phyloP scores from a whole-genome alignment of 179 eudicot species.

The Spergularia azorica region DNA sequence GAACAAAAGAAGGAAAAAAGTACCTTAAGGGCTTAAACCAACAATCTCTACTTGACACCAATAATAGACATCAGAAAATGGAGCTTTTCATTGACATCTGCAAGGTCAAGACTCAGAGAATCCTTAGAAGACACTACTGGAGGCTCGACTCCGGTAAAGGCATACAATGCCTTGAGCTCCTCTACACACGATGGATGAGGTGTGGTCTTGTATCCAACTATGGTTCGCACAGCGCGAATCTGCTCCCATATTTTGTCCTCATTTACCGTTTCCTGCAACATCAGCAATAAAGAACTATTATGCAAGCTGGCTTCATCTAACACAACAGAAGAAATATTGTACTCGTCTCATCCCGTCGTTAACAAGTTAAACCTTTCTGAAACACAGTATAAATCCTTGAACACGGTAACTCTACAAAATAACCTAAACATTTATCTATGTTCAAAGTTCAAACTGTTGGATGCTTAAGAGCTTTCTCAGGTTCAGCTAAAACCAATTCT shows the following conservation, averaged over 20 bases:
- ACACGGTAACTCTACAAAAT: neutral
- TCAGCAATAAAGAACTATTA: neutral
- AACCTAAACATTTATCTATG: too few relatives aligned
- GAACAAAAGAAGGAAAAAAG: too few relatives aligned
- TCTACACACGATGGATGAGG: slow-evolving; percentile 39
- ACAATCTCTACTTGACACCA: slow-evolving; percentile 56
- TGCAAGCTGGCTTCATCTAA: neutral
- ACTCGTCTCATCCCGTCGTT: neutral
- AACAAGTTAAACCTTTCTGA: too few relatives aligned
- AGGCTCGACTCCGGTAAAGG: slow-evolving; percentile 83
- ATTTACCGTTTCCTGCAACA: slow-evolving; percentile 21
- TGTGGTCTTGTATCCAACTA: slow-evolving; percentile 61
- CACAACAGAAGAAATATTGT: too few relatives aligned
- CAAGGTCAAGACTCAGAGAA: slow-evolving; percentile 29
- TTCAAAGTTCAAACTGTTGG: too few relatives aligned
- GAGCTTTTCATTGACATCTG: slow-evolving; percentile 52
- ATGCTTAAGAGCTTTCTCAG: too few relatives aligned
- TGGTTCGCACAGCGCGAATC: slow-evolving; percentile 53
- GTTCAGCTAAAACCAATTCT: too few relatives aligned
- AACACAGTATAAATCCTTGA: too few relatives aligned
- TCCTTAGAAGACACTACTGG: slow-evolving; percentile 42
- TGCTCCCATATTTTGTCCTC: slow-evolving; percentile 63
- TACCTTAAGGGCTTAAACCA: too few relatives aligned
- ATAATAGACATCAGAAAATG: slow-evolving; percentile 69
- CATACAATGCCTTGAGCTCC: slow-evolving; percentile 70